phyloP scores from a whole-genome alignment of 2,329 filamentous ascomycete genomes.

The Cordyceps fumosorosea region DNA sequence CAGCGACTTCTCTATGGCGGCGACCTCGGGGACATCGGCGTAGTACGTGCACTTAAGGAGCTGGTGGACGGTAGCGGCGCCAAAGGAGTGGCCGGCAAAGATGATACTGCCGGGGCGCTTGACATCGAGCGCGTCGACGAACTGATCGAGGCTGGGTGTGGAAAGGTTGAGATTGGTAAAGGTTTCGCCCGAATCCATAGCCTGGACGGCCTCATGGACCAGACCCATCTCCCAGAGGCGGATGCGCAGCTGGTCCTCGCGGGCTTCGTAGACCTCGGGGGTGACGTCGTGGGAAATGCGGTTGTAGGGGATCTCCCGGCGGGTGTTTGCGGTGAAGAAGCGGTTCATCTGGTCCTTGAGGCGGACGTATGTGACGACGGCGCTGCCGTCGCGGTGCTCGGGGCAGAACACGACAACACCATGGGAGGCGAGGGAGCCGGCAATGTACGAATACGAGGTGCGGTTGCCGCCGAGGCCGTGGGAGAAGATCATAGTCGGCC shows the following conservation, averaged over 20 bases:
- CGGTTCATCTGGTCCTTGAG: slow-evolving; percentile 43
- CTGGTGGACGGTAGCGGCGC: slow-evolving; percentile 66
- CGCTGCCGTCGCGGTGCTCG: slow-evolving; percentile 77
- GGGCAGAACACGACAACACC: slow-evolving; percentile 75
- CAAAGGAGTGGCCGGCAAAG: slow-evolving; percentile 77
- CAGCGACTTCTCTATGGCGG: slow-evolving; percentile 47
- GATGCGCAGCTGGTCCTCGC: slow-evolving; percentile 67
- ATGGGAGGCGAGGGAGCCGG: slow-evolving; percentile 71
- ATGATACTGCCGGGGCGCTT: slow-evolving; percentile 65
- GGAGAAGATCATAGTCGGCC: slow-evolving; percentile 81
- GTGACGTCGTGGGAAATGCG: slow-evolving; percentile 56
- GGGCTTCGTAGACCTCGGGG: slow-evolving; percentile 57
- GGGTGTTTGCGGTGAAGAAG: slow-evolving; percentile 20
- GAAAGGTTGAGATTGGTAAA: slow-evolving; percentile 49
- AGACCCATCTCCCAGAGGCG: slow-evolving; percentile 73
- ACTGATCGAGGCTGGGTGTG: slow-evolving; percentile 46
- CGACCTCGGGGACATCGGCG: slow-evolving; percentile 40
- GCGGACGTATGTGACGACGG: slow-evolving; percentile 67
- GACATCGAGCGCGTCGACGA: slow-evolving; percentile 58
- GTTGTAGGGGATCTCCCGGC: slow-evolving; percentile 39
- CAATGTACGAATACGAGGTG: slow-evolving; percentile 80
- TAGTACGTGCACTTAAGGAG: slow-evolving; percentile 76
- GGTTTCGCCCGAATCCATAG: slow-evolving; percentile 51
- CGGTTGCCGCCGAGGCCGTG: slow-evolving; percentile 76
- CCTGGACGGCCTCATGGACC: slow-evolving; percentile 60